These are phyloP conservation scores for Prosopis cineraria DNA, from an alignment of 306 rosid species.

Conservation along the genomic window DNA sequence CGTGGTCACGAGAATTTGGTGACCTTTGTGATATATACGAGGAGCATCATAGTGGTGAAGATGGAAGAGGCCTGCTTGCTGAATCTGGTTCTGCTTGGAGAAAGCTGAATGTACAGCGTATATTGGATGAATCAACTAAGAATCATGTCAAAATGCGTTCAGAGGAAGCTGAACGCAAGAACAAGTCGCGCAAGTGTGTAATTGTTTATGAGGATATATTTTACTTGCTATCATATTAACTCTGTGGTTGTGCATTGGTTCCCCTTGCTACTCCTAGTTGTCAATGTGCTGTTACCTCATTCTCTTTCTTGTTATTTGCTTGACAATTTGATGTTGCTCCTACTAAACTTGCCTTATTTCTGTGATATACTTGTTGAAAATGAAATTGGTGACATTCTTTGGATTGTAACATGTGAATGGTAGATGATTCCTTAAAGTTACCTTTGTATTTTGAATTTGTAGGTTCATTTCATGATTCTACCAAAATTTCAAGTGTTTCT, in stretches of 20 bases:
- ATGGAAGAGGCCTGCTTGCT: conserved; percentile 77
- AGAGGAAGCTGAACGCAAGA: conserved; percentile 86
- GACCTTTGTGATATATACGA: conserved; percentile 91
- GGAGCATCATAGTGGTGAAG: conserved; percentile 76
- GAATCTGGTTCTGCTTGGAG: conserved; percentile 98
- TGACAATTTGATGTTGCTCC: conserved; percentile 27
- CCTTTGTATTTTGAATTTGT: conserved; percentile 6
- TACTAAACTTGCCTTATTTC: conserved; percentile 1
- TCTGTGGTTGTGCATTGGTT: conserved; percentile 8
- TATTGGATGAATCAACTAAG: conserved; percentile 80
- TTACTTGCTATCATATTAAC: conserved; percentile 1
- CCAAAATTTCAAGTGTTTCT: conserved; percentile 22
- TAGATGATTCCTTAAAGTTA: background rate
- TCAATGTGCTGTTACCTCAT: conserved; percentile 13
- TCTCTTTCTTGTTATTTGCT: conserved; percentile 10
- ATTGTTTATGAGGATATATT: background rate
- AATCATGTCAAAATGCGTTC: conserved; percentile 84
- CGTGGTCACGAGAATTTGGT: conserved; percentile 82
- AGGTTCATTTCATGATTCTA: conserved; percentile 1
- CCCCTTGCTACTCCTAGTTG: conserved; percentile 25
- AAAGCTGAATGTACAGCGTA: conserved; percentile 85
- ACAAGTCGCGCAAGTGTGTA: conserved; percentile 79
- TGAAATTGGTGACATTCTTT: conserved; percentile 16
- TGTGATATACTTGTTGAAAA: conserved; percentile 1
- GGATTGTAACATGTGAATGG: conserved; percentile 7